phyloP scores from a whole-genome alignment of 2,329 filamentous ascomycete species.

The Epichloe scottii region DNA sequence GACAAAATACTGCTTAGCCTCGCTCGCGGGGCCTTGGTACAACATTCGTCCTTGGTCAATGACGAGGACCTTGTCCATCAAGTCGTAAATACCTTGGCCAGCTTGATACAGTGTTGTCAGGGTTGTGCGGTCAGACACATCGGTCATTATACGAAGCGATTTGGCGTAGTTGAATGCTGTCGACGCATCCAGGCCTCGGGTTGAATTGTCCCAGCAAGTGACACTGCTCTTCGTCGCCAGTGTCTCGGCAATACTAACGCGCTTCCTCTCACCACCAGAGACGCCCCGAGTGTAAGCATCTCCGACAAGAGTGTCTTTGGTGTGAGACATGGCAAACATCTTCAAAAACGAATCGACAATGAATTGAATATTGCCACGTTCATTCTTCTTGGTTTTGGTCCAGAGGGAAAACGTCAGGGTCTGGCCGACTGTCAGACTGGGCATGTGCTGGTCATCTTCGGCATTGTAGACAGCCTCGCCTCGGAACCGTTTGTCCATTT shows the following conservation, averaged over 20 bases:
- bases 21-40: conserved; percentile 46
- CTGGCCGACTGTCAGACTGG: conserved; percentile 63
- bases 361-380: conserved; percentile 49
- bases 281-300: conserved; percentile 61
- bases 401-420: conserved; percentile 63
- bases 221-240: conserved; percentile 61
- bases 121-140: conserved; percentile 37
- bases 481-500: conserved; percentile 55
- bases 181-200: conserved; percentile 65
- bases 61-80: conserved; percentile 52
- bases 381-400: conserved; percentile 61
- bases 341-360: conserved; percentile 54
- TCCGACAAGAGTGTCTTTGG: conserved; percentile 62
- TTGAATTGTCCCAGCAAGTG: conserved; percentile 71
- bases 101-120: conserved; percentile 14
- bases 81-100: conserved; percentile 15
- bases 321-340: conserved; percentile 71
- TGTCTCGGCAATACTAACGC: conserved; percentile 68
- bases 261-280: conserved; percentile 69
- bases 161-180: conserved; percentile 69
- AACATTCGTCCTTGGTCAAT: conserved; percentile 56
- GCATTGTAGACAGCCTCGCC: conserved; percentile 70
- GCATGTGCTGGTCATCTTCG: conserved; percentile 66
- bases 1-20: conserved; percentile 50
- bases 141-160: conserved; percentile 59